Conservation (phyloP, 306 rosid genomes). For the Albizia julibrissin region DNA sequence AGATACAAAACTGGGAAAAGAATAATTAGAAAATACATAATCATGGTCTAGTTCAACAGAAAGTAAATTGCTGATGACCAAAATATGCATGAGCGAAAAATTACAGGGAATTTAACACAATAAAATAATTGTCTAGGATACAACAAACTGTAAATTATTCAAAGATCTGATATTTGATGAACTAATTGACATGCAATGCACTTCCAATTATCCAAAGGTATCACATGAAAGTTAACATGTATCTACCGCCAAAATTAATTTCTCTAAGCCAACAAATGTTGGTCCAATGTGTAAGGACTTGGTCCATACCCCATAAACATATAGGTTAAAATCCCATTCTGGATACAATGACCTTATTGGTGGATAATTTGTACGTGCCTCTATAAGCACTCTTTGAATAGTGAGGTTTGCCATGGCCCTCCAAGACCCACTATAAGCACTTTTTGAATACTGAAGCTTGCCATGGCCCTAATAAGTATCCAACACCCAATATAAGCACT, state of each 20-base stretch:
- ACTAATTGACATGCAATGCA: background rate
- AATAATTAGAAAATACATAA: background rate
- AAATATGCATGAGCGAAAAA: background rate
- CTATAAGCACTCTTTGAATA: background rate
- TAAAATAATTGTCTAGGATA: background rate
- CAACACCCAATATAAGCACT: background rate
- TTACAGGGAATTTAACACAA: background rate
- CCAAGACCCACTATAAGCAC: background rate
- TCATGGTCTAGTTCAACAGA: background rate
- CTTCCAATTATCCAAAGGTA: constrained; percentile 4
- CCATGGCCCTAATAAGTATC: background rate
- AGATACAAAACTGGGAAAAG: background rate
- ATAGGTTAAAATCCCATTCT: background rate
- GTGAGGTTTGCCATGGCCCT: background rate
- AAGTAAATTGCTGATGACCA: background rate
- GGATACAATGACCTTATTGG: background rate
- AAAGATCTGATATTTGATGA: background rate
- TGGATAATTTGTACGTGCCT: background rate
- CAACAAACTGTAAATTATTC: background rate
- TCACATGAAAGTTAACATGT: constrained; percentile 14
- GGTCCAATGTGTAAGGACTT: background rate
- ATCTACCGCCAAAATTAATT: background rate
- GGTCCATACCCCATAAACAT: background rate
- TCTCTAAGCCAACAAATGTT: background rate
- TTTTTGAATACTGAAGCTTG: background rate